Percentiles rank a stretch among this genome's conserved stretches.
Conservation (phyloP, 2,329 filamentous ascomycete species). For the Diplodia sapinea region DNA sequence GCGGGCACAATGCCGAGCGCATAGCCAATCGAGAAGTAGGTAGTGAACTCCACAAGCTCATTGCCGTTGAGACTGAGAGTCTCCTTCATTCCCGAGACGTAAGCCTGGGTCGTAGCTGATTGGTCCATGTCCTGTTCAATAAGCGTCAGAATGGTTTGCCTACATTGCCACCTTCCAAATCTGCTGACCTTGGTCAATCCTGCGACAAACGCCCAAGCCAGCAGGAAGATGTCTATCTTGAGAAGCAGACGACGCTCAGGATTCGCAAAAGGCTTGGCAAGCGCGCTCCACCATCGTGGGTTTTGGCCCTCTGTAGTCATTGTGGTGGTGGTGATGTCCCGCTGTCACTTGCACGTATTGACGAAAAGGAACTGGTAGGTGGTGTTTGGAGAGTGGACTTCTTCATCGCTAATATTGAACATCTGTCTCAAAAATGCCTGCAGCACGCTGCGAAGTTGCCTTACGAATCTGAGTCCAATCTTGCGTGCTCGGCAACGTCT, state of each 20-base stretch:
- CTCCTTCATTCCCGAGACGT: constrained; percentile 36
- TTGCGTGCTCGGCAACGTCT: constrained; percentile 26
- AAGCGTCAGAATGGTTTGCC: constrained; percentile 45
- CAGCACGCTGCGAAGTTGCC: neutral
- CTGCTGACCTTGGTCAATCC: constrained; percentile 56
- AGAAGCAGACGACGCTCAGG: constrained; percentile 29
- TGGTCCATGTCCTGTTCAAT: constrained; percentile 66
- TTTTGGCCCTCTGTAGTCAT: neutral
- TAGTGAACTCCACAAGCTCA: constrained; percentile 34
- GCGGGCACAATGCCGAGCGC: constrained; percentile 26
- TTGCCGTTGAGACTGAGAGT: constrained; percentile 33
- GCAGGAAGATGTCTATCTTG: constrained; percentile 32
- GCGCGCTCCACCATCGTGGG: constrained; percentile 3
- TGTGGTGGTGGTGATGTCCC: neutral
- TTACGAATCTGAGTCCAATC: constrained; percentile 11
- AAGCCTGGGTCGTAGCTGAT: constrained; percentile 46
- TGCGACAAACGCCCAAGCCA: constrained; percentile 33
- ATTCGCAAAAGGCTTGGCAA: constrained; percentile 32
- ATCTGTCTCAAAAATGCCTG: neutral
- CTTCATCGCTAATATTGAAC: neutral
- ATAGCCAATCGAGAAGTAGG: constrained; percentile 28
- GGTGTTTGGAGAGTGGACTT: neutral
- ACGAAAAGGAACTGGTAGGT: too few relatives aligned
- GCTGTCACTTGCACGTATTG: neutral
- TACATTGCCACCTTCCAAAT: constrained; percentile 67